Evolutionary conservation across 2,329 filamentous ascomycete species (phyloP).

Genomic region (Cryoendolithus antarcticus): DNA sequence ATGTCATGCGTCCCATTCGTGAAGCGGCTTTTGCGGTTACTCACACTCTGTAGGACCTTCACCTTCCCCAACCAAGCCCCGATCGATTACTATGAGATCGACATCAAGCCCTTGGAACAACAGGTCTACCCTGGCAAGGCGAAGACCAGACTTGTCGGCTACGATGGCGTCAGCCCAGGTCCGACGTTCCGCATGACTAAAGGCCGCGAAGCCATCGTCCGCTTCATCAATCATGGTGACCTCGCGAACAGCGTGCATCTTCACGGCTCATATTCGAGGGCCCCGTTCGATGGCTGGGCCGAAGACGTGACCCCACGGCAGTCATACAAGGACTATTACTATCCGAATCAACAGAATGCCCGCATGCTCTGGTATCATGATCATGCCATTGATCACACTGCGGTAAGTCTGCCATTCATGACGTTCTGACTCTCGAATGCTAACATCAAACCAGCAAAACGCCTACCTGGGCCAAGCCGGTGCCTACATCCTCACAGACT

Average conservation of each 20-base stretch:
- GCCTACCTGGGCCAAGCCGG: constrained; percentile 46
- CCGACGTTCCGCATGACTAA: constrained; percentile 39
- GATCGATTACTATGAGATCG: constrained; percentile 37
- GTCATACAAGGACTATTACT: constrained; percentile 48
- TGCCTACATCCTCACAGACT: constrained; percentile 43
- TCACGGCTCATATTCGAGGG: constrained; percentile 39
- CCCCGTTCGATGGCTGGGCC: constrained; percentile 40
- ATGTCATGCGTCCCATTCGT: no score
- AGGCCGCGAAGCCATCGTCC: constrained; percentile 41
- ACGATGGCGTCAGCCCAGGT: constrained; percentile 40
- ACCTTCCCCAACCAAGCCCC: constrained; percentile 3
- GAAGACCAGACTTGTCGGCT: constrained; percentile 32
- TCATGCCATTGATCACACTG: background rate
- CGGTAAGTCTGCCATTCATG: constrained; percentile 2
- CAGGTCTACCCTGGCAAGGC: constrained; percentile 34
- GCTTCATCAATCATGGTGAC: constrained; percentile 41
- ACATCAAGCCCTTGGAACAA: constrained; percentile 28
- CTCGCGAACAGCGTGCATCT: constrained; percentile 40
- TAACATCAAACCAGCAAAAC: constrained; percentile 35
- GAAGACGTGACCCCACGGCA: constrained; percentile 38
- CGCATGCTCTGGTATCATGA: constrained; percentile 44
- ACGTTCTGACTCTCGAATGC: background rate
- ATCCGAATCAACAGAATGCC: constrained; percentile 42
- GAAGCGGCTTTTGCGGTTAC: no score
- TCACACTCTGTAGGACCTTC: background rate